phyloP scores from a whole-genome alignment of 805 yeast genomes.

The Saccharomycopsis olivae region DNA sequence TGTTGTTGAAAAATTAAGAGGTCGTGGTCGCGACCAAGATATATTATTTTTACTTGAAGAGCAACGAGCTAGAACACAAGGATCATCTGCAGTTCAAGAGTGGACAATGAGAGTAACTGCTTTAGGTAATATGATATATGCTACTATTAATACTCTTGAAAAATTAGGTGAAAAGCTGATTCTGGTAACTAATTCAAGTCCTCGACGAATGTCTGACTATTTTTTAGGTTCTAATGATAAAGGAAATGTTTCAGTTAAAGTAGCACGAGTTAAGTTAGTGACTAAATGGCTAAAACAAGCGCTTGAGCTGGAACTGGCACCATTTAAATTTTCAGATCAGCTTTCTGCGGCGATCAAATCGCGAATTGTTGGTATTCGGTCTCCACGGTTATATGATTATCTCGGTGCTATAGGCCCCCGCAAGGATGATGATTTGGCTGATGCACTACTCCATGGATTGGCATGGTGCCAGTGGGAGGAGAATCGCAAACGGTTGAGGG shows the following conservation, averaged over 20 bases:
- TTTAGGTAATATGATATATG: conserved; percentile 14
- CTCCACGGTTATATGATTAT: no score
- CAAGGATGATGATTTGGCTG: conserved; percentile 59
- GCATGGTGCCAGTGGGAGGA: conserved; percentile 37
- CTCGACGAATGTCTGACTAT: conserved; percentile 10
- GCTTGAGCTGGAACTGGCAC: background rate
- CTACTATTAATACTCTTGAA: conserved; percentile 8
- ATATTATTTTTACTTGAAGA: conserved; percentile 13
- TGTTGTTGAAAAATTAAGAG: no score
- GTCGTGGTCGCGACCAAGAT: background rate
- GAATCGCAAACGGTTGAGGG: no score
- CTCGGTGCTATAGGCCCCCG: no score
- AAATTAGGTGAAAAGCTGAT: background rate
- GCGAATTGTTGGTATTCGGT: no score
- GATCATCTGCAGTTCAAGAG: conserved; percentile 10
- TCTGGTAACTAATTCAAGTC: conserved; percentile 1
- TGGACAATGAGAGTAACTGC: conserved; percentile 18
- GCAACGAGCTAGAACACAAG: conserved; percentile 12
- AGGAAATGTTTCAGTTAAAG: no score
- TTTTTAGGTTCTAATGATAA: conserved; percentile 1
- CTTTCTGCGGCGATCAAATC: background rate
- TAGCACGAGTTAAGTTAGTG: conserved; percentile 1
- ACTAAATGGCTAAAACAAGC: background rate
- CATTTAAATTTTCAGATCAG: no score
- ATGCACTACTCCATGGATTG: conserved; percentile 51